Percentiles rank a stretch among this genome's conserved stretches.
Evolutionary conservation across 2,329 filamentous ascomycete genomes (phyloP).

Genomic region (Fusarium dimerum): DNA sequence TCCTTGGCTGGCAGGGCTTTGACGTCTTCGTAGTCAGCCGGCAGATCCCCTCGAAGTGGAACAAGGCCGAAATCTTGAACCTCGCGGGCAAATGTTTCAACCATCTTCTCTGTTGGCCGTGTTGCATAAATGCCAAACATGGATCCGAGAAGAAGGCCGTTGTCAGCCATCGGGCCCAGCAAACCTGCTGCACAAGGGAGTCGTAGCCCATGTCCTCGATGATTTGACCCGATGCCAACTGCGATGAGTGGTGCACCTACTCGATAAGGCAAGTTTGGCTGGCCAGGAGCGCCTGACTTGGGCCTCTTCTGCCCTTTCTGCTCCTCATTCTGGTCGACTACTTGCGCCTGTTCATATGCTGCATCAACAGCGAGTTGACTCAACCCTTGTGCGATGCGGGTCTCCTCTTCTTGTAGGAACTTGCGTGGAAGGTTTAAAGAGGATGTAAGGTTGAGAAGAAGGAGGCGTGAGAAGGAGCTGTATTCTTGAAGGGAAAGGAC

Average conservation of each 20-base stretch:
- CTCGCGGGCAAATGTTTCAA: conserved; percentile 84
- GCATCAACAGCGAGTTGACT: conserved; percentile 67
- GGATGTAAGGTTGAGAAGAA: conserved; percentile 70
- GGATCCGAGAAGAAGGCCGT: conserved; percentile 75
- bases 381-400: conserved; percentile 72
- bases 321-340: conserved; percentile 31
- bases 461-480: conserved; percentile 68
- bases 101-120: conserved; percentile 79
- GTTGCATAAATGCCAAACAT: conserved; percentile 91
- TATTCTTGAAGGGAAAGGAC: conserved; percentile 78
- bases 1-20: conserved; percentile 55
- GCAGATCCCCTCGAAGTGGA: conserved; percentile 59
- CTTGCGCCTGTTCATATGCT: conserved; percentile 6
- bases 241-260: conserved; percentile 76
- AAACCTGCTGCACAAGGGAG: conserved; percentile 74
- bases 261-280: conserved; percentile 54
- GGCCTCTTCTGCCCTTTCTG: conserved; percentile 63
- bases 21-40: conserved; percentile 46
- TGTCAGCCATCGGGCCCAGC: conserved; percentile 78
- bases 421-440: conserved; percentile 69
- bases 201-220: conserved; percentile 75
- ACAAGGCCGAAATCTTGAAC: conserved; percentile 88
- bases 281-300: conserved; percentile 61
- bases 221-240: conserved; percentile 76
- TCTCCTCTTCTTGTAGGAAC: conserved; percentile 70